Conservation (phyloP, 176 grass and related monocot genomes). For the Musa troglodytarum region DNA sequence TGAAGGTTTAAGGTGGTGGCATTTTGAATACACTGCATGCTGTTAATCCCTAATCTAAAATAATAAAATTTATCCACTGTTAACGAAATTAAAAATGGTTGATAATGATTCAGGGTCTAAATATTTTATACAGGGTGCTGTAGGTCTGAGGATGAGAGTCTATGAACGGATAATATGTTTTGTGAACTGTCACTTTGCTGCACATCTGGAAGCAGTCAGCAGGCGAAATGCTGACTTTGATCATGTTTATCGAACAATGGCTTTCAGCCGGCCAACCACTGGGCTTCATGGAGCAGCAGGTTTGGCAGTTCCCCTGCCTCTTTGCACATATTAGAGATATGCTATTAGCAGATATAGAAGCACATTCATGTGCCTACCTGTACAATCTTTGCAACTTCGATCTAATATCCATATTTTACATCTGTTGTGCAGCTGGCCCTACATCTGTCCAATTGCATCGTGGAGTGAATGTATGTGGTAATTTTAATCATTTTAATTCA, state of each 20-base stretch:
- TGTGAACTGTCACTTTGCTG: conserved; percentile 93
- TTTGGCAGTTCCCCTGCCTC: conserved; percentile 26
- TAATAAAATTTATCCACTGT: no score
- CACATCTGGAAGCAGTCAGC: conserved; percentile 90
- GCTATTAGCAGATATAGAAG: background rate
- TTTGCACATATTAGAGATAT: background rate
- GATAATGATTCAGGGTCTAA: background rate
- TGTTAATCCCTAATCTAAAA: no score
- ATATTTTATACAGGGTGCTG: conserved; percentile 61
- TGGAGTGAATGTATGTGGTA: conserved; percentile 72
- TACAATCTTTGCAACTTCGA: conserved; percentile 7
- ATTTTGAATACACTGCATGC: no score
- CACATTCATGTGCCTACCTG: background rate
- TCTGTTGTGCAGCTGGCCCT: conserved; percentile 59
- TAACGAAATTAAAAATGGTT: background rate
- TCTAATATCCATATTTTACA: conserved; percentile 22
- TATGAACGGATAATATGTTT: conserved; percentile 87
- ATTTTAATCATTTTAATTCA: conserved; percentile 11
- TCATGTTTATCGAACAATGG: conserved; percentile 76
- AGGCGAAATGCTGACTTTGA: conserved; percentile 90
- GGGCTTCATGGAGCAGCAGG: conserved; percentile 67
- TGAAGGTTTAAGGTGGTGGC: no score
- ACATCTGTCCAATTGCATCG: conserved; percentile 96
- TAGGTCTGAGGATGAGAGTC: conserved; percentile 97
- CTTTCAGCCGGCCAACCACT: conserved; percentile 76